These are phyloP conservation scores for Darksidea phi DNA, from an alignment of 495 filamentous ascomycete species.

Conservation along the genomic window DNA sequence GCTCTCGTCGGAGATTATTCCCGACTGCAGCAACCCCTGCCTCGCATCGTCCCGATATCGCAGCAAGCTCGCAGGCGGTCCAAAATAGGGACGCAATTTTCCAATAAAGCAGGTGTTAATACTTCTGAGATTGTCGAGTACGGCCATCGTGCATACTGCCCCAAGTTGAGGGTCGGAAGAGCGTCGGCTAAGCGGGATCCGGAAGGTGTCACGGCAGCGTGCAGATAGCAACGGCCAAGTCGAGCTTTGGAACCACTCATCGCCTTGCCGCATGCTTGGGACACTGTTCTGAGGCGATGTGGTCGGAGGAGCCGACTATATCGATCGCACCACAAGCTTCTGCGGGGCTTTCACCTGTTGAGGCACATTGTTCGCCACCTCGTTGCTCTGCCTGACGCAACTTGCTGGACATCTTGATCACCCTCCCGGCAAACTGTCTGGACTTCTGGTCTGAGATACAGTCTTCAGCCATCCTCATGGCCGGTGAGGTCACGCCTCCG, in stretches of 20 bases:
- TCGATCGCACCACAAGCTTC: too few relatives aligned
- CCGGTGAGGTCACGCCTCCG: background rate
- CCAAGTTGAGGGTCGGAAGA: background rate
- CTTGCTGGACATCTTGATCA: background rate
- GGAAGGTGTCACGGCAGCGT: background rate
- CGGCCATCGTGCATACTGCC: background rate
- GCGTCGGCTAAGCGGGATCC: background rate
- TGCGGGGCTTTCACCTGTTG: background rate
- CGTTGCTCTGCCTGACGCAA: background rate
- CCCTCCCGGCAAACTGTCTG: background rate
- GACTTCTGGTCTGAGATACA: background rate
- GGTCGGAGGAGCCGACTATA: too few relatives aligned
- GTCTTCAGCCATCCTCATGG: background rate
- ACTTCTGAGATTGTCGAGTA: background rate
- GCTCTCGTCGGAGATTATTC: too few relatives aligned
- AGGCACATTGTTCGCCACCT: background rate
- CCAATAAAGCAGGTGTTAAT: background rate
- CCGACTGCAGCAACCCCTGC: background rate
- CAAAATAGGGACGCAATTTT: background rate
- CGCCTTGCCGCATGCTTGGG: background rate
- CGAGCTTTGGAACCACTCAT: background rate
- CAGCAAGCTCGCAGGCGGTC: background rate
- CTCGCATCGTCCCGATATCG: conserved; percentile 3
- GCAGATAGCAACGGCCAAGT: background rate
- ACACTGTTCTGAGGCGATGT: too few relatives aligned